Evolutionary conservation across 2,329 filamentous ascomycete species (phyloP), one percentile per base, ranked within the genome.

Genomic region (Aureobasidium sp.): DNA sequence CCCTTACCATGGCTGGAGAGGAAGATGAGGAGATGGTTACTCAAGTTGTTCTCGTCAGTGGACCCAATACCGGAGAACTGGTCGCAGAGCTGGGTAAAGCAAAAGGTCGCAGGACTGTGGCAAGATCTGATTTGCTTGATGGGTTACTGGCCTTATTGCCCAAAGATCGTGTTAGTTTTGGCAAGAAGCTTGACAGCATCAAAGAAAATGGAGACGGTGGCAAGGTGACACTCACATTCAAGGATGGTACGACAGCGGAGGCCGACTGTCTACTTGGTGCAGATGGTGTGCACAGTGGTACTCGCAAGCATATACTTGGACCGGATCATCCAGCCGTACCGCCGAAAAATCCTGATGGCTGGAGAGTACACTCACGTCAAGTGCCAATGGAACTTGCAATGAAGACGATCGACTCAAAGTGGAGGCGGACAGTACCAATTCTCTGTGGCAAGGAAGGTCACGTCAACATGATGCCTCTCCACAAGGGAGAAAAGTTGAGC

Each of bases 181-280:
- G 68, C 34, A 82, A 81, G 67, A 70, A 72, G 15, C 75, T 79
- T 11, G 53, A 70, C 9, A 72, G 68, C 2, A 76, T 78, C 1
- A 48, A 34, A 5, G 66, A 71, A 25, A 70, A 69, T 6, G 69
- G 74, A 17, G 67, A 68, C 0, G 55, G 69, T 45, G 67, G 73
- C 15, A 58, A 63, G 1, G 69, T 76, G 0, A 68, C 62, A 17
- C 62, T 83, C 0, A 67, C 67, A 29, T 84, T 84, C 65, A 70
- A 74, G n/a, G 81, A 84, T 66, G 80, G 78, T 6, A 76, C 74
- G 0, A 72, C 68, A 2, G 72, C 72, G 0, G 67, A 69, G 0
- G 79, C 78, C 0, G 79, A 84, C 65, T 68, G 82, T 44, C 67
- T 83, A 27, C 74, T 84, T 17, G 81, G 80, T 0, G 78, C 80